Evolutionary conservation across 2,329 filamentous ascomycete species (phyloP).

Genomic region (Pyricularia grisea): DNA sequence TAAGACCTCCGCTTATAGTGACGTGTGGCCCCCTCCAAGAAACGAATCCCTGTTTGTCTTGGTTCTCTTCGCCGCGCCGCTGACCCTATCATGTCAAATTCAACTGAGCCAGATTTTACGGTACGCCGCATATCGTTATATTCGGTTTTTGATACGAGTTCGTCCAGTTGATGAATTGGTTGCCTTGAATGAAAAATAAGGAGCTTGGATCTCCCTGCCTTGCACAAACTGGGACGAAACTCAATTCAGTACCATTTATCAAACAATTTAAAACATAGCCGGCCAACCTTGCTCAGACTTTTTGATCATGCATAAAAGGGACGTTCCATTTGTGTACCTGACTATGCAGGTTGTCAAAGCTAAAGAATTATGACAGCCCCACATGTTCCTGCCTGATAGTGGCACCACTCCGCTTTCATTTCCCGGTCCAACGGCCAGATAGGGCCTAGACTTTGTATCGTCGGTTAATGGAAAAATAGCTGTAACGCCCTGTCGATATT

Average conservation of each 20-base stretch:
- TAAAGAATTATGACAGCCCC: background rate
- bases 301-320: no score
- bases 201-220: background rate
- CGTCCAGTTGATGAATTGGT: background rate
- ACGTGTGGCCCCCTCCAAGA: background rate
- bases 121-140: background rate
- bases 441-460: background rate
- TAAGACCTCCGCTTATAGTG: background rate
- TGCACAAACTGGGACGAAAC: background rate
- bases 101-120: no score
- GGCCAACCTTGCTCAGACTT: background rate
- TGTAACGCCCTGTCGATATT: background rate
- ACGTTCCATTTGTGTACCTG: no score
- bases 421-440: background rate
- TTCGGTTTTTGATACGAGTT: background rate
- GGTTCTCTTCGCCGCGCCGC: background rate
- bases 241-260: background rate
- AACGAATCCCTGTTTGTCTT: background rate
- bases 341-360: background rate
- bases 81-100: no score
- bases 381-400: background rate
- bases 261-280: no score
- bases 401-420: background rate
- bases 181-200: background rate
- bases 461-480: background rate